These are phyloP conservation scores for Saccharomyces jurei DNA, from an alignment of 805 yeast species.

Conservation along the genomic window DNA sequence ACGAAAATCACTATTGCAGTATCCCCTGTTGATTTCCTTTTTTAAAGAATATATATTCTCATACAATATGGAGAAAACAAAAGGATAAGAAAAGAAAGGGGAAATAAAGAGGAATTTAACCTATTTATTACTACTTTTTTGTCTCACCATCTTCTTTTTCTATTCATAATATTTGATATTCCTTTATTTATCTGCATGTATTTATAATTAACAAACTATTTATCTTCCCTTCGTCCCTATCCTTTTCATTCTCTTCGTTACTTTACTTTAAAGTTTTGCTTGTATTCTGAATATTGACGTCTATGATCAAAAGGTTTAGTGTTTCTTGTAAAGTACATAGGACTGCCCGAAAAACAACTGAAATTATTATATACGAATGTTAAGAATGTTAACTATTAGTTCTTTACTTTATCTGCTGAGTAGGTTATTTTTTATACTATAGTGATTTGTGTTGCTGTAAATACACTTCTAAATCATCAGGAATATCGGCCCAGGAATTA, in stretches of 20 bases:
- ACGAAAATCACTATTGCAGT: background rate
- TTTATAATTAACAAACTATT: background rate
- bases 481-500: constrained; percentile 26
- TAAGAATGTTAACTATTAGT: background rate
- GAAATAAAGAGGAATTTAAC: background rate
- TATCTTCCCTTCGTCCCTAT: background rate
- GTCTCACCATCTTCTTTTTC: background rate
- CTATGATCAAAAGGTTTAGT: background rate
- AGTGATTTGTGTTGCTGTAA: constrained; percentile 12
- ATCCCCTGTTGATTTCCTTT: background rate
- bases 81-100: background rate
- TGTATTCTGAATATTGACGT: background rate
- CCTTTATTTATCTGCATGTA: background rate
- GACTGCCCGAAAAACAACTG: background rate
- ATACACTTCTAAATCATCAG: constrained; percentile 29
- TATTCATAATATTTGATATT: background rate
- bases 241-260: background rate
- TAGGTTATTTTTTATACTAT: constrained; percentile 1
- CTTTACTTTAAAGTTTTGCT: background rate
- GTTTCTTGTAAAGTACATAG: background rate
- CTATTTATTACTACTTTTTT: background rate
- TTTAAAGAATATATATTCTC: background rate
- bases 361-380: constrained; percentile 2
- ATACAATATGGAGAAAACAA: background rate
- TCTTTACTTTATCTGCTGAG: background rate